Base-by-base conservation (phyloP, 2,329 filamentous ascomycete genomes). In the Claviceps paspali region DNA sequence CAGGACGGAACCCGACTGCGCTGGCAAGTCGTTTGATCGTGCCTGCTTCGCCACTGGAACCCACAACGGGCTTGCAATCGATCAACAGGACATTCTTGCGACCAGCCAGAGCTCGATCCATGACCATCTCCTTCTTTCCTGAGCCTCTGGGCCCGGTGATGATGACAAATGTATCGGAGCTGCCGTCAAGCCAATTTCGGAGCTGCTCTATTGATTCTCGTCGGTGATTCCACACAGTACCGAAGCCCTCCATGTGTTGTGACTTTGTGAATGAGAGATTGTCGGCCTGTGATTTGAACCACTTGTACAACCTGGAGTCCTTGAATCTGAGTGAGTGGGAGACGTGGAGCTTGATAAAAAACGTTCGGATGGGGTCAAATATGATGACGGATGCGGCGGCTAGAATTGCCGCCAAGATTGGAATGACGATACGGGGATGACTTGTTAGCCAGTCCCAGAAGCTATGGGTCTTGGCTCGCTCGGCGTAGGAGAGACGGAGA, bases 351-450 rank as follows among this genome's bases (percentile, higher is more conserved):
- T 85, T 85, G 60, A 96, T 83, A 50, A 92, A 95, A 52, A 92
- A 91, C 1, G 86, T 87, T 31, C 91, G 76, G 40, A 98, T 87
- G 0, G 91, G 91, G 49, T 98, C 91, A 50, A 98, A 96, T 6
- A 96, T 68, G 1, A 83, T 76, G 15, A 95, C 85, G 0, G 87
- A 92, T 33, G 91, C 64, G 24, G 80, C 78, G 0, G 87, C 86
- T 22, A 94, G 54, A 3, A 96, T 60, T 1, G 86, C 88, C 12
- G 84, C 85, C 2, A 94, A 38, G 2, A 82, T 60, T 1, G 91
- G 88, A 33, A 98, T 79, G 19, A 93, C 82, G 32, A 96, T 83
- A 34, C 86, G 73, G 1, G 88, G 87, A 50, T 98, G 91, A 40
- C 64, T 82, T 8, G 82, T 68, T 21, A 96, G 58, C 87, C 86